A percentile compares a stretch with the other conserved stretches of the same genome.
Evolutionary conservation across 208 protist species (phyloP).

Genomic region (Trichomonas tenax): DNA sequence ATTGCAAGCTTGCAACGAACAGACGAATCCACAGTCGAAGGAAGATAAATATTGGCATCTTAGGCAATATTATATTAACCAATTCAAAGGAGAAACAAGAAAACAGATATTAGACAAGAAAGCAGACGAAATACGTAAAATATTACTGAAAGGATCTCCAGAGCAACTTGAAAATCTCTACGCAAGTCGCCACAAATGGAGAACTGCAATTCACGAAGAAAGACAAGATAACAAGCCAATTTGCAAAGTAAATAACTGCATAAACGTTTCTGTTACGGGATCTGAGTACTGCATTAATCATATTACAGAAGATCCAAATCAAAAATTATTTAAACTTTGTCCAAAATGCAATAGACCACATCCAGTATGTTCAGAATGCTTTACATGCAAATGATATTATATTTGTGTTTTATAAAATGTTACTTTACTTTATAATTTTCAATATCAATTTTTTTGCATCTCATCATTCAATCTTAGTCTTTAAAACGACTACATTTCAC

Average conservation of each 20-base stretch:
- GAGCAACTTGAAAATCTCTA: background rate
- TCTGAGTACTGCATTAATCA: background rate
- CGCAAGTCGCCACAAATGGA: background rate
- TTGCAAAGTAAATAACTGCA: background rate
- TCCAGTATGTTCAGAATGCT: background rate
- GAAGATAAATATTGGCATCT: background rate
- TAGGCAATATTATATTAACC: background rate
- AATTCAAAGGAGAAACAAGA: background rate
- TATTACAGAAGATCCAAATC: background rate
- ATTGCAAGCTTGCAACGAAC: background rate
- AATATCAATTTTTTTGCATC: too few species aligned
- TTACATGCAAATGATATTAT: background rate
- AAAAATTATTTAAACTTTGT: background rate
- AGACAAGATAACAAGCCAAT: background rate
- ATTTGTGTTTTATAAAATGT: background rate
- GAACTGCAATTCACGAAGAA: background rate
- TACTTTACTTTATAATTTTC: background rate
- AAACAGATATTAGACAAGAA: background rate
- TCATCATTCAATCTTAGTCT: too few species aligned
- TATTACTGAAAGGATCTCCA: background rate
- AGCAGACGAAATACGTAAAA: background rate
- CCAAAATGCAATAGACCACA: background rate
- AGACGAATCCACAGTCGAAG: background rate
- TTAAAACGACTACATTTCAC: too few species aligned
- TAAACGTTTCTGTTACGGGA: background rate